Base-by-base conservation (phyloP, 2,329 filamentous ascomycete genomes). In the Talaromyces sp. region DNA sequence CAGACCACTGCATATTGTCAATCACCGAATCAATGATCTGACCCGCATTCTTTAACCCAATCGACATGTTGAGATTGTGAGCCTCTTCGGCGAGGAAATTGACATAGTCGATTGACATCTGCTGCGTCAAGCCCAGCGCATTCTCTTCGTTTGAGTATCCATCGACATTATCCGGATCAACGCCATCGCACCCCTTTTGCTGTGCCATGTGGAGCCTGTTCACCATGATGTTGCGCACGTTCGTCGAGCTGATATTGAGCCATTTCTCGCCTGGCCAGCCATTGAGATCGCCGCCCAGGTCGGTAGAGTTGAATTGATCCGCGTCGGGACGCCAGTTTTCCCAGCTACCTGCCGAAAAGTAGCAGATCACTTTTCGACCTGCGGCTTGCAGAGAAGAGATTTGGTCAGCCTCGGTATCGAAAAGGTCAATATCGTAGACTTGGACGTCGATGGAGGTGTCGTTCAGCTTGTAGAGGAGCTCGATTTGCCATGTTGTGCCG, bases 151-250 rank as follows among this genome's bases (percentile, higher is more conserved):
- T 90, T 73, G 85, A 77, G 72, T 86, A 90, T 2, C 82, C 87
- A 71, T 90, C 89, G 6, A 91, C 83, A 69, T 91, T 91, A 72
- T 91, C 89, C 0, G 89, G 87, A 73, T 91, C 89, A 8, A 91
- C 84, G 4, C 85, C 89, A 71, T 90, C 84, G 69, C 89, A 91
- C 4, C 87, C 87, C 73, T 90, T 90, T 31, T 80, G 66, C 19
- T 75, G 75, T 0, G 90, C 89, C 47, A 87, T 71, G 56, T 85
- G 79, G 41, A 92, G 84, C 24, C 89, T 83, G 39, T 75, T 72
- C 62, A 76, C 77, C 88, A 92, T 91, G 70, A 92, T 88, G 19
- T 77, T 76, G 8, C 88, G 81, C n/a, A 92, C 87, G 50, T 81
- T 83, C 2, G 76, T 63, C 67, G 85, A 87, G 57, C 79, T 81